These are phyloP conservation scores for Ziziphus jujuba DNA, from an alignment of 306 rosid species.

Conservation along the genomic window DNA sequence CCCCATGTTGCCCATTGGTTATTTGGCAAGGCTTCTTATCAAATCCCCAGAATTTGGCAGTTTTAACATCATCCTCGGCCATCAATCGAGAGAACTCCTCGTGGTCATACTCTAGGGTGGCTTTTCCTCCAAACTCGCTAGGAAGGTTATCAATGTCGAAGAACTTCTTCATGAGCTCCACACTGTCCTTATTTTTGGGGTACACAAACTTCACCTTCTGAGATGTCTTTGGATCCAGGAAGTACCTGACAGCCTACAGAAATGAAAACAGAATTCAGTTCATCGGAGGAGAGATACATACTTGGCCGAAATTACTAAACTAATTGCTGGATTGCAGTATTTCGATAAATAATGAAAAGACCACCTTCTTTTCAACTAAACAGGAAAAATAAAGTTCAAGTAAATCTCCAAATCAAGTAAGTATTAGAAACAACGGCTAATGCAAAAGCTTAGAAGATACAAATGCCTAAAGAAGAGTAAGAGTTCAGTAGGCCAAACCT, in stretches of 20 bases:
- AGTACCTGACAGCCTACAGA: conserved; percentile 65
- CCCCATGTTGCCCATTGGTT: conserved; percentile 41
- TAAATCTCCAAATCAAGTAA: neutral
- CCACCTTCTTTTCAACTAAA: too few relatives aligned
- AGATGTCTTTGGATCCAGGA: conserved; percentile 72
- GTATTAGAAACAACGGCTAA: neutral
- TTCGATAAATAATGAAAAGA: too few relatives aligned
- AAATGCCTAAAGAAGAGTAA: neutral
- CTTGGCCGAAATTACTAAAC: too few relatives aligned
- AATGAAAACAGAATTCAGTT: conserved; percentile 14
- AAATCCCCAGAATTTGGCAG: conserved; percentile 81
- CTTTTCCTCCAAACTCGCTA: conserved; percentile 74
- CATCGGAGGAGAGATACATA: conserved; percentile 17
- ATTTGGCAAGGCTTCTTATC: conserved; percentile 42
- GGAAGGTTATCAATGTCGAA: conserved; percentile 86
- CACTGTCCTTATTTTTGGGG: conserved; percentile 69
- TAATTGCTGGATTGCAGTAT: too few relatives aligned
- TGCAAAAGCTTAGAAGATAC: neutral
- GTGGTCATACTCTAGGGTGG: conserved; percentile 72
- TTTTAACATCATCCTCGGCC: conserved; percentile 71
- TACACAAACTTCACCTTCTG: conserved; percentile 85
- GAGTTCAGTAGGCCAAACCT: conserved; percentile 48
- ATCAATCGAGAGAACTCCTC: conserved; percentile 78
- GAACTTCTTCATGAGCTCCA: conserved; percentile 75
- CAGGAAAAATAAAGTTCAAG: too few relatives aligned